A percentile compares a stretch with the other conserved stretches of the same genome.
Evolutionary conservation across 768 basidiomycete genomes (phyloP).

Genomic region (Mrakia frigida): DNA sequence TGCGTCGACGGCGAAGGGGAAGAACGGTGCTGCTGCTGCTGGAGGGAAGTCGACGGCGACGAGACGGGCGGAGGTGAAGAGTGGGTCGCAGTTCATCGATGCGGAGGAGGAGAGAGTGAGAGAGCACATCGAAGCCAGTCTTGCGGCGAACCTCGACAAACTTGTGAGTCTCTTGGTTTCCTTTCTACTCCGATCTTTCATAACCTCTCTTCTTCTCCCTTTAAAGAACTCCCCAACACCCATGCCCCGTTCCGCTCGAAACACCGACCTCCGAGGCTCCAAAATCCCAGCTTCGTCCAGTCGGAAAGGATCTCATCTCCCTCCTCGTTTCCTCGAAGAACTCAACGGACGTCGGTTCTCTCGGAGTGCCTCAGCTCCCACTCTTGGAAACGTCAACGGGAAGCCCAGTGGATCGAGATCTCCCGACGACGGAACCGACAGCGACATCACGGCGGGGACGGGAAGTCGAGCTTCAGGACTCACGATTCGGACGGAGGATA

Average conservation of each 20-base stretch:
- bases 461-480: constrained; percentile 47
- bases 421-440: constrained; percentile 51
- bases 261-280: constrained; percentile 31
- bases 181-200: background rate
- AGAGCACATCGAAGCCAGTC: constrained; percentile 79
- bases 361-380: constrained; percentile 40
- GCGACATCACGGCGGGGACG: constrained; percentile 51
- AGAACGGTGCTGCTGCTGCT: background rate
- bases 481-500: constrained; percentile 52
- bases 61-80: constrained; percentile 33
- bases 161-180: constrained; percentile 43
- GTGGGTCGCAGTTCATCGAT: constrained; percentile 55
- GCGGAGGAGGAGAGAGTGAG: constrained; percentile 61
- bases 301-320: constrained; percentile 37
- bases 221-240: constrained; percentile 31
- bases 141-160: constrained; percentile 56
- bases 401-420: constrained; percentile 31
- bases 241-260: constrained; percentile 38
- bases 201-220: constrained; percentile 32
- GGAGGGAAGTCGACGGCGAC: background rate
- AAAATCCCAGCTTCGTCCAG: constrained; percentile 19
- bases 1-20: constrained; percentile 18
- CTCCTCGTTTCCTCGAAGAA: constrained; percentile 43
- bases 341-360: constrained; percentile 38
- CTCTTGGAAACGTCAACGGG: constrained; percentile 31